These are phyloP conservation scores for Naganishia liquefaciens DNA, from an alignment of 1,284 basidiomycete genomes.

Conservation along the genomic window DNA sequence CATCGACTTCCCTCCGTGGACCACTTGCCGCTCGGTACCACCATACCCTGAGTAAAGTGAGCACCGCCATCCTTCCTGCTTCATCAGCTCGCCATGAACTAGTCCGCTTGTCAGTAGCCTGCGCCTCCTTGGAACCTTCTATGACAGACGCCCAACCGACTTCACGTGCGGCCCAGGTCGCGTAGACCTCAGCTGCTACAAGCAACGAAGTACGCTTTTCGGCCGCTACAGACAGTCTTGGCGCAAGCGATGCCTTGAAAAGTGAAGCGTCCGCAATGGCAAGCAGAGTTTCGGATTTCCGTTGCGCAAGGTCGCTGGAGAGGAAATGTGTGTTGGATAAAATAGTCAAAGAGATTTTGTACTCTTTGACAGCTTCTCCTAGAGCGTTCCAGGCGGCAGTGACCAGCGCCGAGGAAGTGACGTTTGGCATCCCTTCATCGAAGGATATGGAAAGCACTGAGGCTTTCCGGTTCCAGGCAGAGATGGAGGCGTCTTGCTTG, in stretches of 20 bases:
- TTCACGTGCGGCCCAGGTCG: slow-evolving; percentile 52
- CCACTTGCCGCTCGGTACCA: slow-evolving; percentile 52
- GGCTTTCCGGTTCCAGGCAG: slow-evolving; percentile 48
- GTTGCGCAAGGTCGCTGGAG: slow-evolving; percentile 39
- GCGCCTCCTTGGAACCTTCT: slow-evolving; percentile 46
- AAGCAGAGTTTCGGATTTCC: slow-evolving; percentile 45
- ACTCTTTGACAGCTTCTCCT: slow-evolving; percentile 46
- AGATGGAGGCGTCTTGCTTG: slow-evolving; percentile 18
- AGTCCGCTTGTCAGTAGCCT: slow-evolving; percentile 44
- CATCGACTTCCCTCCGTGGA: slow-evolving; percentile 43
- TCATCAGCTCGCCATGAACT: slow-evolving; percentile 48
- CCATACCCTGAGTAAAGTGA: slow-evolving; percentile 48
- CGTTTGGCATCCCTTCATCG: slow-evolving; percentile 37
- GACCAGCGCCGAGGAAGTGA: slow-evolving; percentile 45
- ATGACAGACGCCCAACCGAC: slow-evolving; percentile 54
- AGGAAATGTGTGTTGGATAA: slow-evolving; percentile 42
- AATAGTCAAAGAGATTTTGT: slow-evolving; percentile 49
- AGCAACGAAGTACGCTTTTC: slow-evolving; percentile 45
- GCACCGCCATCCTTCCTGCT: slow-evolving; percentile 47
- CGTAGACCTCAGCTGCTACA: slow-evolving; percentile 52
- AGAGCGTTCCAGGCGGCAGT: slow-evolving; percentile 47
- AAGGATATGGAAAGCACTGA: slow-evolving; percentile 43
- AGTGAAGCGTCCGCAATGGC: slow-evolving; percentile 44
- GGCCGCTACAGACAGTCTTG: slow-evolving; percentile 29
- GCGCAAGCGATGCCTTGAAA: slow-evolving; percentile 34